Evolutionary conservation across 2,329 filamentous ascomycete genomes (phyloP).

Genomic region (Botrytis pseudocinerea): DNA sequence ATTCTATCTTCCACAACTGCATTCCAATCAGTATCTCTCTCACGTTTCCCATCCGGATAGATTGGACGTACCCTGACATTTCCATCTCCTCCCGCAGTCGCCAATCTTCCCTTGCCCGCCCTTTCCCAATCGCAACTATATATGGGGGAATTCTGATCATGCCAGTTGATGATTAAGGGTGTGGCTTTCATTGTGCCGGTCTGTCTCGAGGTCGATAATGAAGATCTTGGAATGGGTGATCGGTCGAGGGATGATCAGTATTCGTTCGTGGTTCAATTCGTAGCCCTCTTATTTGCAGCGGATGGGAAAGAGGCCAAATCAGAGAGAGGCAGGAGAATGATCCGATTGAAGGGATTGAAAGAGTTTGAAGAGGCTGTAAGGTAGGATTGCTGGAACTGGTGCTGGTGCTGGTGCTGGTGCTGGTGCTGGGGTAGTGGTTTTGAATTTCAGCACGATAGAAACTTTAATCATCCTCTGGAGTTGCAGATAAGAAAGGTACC

Average conservation of each 20-base stretch:
- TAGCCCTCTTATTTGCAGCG: not conserved
- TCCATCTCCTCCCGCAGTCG: slow-evolving; percentile 93
- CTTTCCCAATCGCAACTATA: slow-evolving; percentile 98
- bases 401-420: too few species aligned
- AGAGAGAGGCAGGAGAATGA: not conserved
- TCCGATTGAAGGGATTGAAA: not conserved
- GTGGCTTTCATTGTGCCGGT: slow-evolving; percentile 78
- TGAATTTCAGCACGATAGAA: slow-evolving; percentile 19
- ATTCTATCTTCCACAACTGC: slow-evolving; percentile 88
- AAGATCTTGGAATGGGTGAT: not conserved
- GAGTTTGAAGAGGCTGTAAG: not conserved
- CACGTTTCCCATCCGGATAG: not conserved
- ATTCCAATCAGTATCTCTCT: slow-evolving; percentile 17
- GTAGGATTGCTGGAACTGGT: not conserved
- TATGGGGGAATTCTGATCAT: slow-evolving; percentile 93
- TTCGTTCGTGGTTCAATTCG: not conserved
- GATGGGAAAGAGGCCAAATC: not conserved
- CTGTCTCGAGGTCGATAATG: slow-evolving; percentile 5
- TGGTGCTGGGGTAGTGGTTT: not conserved
- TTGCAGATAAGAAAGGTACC: not conserved
- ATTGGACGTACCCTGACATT: slow-evolving; percentile 74
- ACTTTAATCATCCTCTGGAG: slow-evolving; percentile 22
- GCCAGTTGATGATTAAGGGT: slow-evolving; percentile 97
- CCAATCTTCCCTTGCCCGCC: slow-evolving; percentile 84
- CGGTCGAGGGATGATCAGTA: not conserved